Conservation (phyloP, 345 rosid species). For the Pistacia atlantica region DNA sequence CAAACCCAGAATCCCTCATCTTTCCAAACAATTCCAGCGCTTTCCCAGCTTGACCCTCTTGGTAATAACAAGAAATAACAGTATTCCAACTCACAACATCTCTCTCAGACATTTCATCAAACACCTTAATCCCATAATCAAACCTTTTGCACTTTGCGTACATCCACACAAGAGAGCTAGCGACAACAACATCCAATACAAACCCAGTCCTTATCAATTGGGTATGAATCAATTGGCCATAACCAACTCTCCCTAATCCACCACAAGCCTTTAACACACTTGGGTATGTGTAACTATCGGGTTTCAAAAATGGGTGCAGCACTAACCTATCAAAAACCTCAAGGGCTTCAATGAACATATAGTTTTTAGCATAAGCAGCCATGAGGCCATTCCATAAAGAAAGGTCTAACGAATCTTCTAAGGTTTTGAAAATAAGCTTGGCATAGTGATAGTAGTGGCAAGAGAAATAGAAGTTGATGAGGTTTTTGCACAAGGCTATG, state of each 20-base stretch:
- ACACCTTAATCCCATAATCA: too few relatives aligned
- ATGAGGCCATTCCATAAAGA: constrained; percentile 64
- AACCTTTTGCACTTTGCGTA: too few relatives aligned
- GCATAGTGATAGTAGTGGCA: constrained; percentile 45
- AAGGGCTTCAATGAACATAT: constrained; percentile 54
- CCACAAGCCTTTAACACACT: constrained; percentile 64
- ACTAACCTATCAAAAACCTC: constrained; percentile 44
- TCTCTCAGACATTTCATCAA: too few relatives aligned
- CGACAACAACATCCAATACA: too few relatives aligned
- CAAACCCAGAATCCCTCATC: too few relatives aligned
- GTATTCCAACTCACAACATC: too few relatives aligned
- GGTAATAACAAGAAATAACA: too few relatives aligned
- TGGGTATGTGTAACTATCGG: constrained; percentile 68
- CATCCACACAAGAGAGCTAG: too few relatives aligned
- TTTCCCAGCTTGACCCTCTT: too few relatives aligned
- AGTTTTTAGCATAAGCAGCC: constrained; percentile 54
- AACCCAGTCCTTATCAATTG: constrained; percentile 63
- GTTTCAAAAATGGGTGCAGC: constrained; percentile 37
- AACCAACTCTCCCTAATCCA: constrained; percentile 41
- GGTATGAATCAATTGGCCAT: constrained; percentile 54
- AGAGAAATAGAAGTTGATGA: constrained; percentile 58
- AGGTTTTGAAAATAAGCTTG: constrained; percentile 38
- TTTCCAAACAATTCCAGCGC: too few relatives aligned
- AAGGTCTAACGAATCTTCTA: constrained; percentile 40
- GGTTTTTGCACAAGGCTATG: constrained; percentile 51